These are phyloP conservation scores for Pseudoturritis turrita DNA, from an alignment of 345 rosid species.

Conservation along the genomic window DNA sequence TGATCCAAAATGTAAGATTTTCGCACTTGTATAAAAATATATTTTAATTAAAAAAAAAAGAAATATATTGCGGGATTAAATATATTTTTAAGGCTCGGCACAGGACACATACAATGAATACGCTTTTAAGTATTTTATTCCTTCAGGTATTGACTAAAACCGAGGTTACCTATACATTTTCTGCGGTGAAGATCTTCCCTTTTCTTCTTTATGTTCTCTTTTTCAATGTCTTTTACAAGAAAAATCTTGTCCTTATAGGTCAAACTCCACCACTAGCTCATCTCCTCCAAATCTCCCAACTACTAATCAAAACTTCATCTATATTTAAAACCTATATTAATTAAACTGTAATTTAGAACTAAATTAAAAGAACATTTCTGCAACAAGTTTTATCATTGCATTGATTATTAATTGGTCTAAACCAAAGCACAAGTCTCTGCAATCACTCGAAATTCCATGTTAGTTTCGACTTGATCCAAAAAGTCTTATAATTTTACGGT, in stretches of 20 bases:
- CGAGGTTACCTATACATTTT: neutral
- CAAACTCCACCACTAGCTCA: constrained; percentile 31
- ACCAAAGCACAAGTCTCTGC: neutral
- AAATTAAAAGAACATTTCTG: neutral
- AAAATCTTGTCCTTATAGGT: constrained; percentile 23
- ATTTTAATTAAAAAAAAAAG: no score
- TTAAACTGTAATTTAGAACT: neutral
- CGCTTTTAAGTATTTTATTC: neutral
- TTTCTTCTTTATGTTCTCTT: neutral
- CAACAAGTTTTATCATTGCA: neutral
- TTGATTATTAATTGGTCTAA: neutral
- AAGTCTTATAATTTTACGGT: no score
- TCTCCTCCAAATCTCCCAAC: constrained; percentile 3
- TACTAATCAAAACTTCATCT: neutral
- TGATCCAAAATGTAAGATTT: no score
- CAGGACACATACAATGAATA: no score
- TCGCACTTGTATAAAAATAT: no score
- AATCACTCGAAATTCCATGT: neutral
- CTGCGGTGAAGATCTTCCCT: neutral
- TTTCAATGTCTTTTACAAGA: constrained; percentile 4
- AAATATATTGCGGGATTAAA: no score
- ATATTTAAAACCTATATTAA: neutral
- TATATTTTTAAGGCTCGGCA: no score
- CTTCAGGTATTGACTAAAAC: constrained; percentile 25
- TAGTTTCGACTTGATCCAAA: neutral